Percentiles rank a stretch among this genome's conserved stretches.
Conservation (phyloP, 139 green algal species). For the Spirogloea muscicola region DNA sequence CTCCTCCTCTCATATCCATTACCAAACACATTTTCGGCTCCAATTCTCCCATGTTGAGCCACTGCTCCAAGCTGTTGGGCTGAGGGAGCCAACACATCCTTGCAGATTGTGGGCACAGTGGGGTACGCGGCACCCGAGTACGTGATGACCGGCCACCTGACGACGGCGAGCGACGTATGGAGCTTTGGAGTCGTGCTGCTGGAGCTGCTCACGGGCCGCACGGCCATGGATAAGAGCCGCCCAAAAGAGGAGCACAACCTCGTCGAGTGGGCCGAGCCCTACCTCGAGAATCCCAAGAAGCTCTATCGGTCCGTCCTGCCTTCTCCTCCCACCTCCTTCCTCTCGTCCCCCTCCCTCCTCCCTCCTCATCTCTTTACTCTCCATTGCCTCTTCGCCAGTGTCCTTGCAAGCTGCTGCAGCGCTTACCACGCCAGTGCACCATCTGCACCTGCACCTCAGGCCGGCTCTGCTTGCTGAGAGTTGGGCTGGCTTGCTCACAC, state of each 20-base stretch:
- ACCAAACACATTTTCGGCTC: background rate
- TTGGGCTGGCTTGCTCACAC: too few species aligned
- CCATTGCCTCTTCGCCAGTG: too few species aligned
- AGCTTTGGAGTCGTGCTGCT: constrained; percentile 78
- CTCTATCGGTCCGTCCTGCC: too few species aligned
- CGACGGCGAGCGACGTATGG: constrained; percentile 75
- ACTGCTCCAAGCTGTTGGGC: background rate
- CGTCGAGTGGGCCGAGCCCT: background rate
- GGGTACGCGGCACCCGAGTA: constrained; percentile 97
- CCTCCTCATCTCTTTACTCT: too few species aligned
- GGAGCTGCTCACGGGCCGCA: constrained; percentile 82
- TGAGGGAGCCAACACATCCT: too few species aligned
- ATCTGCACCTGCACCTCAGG: too few species aligned
- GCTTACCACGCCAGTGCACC: too few species aligned
- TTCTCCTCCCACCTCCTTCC: too few species aligned
- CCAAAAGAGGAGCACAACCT: constrained; percentile 4
- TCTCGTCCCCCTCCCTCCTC: too few species aligned
- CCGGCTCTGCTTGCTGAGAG: too few species aligned
- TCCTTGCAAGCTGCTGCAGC: too few species aligned
- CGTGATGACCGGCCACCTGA: constrained; percentile 86
- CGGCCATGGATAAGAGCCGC: constrained; percentile 46
- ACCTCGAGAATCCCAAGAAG: background rate
- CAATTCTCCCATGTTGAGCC: background rate
- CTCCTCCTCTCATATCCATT: background rate
- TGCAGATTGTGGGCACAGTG: constrained; percentile 19